Evolutionary conservation across 2,329 filamentous ascomycete genomes (phyloP), one percentile per base, ranked within the genome.

Genomic region (Xylariaceae sp.): DNA sequence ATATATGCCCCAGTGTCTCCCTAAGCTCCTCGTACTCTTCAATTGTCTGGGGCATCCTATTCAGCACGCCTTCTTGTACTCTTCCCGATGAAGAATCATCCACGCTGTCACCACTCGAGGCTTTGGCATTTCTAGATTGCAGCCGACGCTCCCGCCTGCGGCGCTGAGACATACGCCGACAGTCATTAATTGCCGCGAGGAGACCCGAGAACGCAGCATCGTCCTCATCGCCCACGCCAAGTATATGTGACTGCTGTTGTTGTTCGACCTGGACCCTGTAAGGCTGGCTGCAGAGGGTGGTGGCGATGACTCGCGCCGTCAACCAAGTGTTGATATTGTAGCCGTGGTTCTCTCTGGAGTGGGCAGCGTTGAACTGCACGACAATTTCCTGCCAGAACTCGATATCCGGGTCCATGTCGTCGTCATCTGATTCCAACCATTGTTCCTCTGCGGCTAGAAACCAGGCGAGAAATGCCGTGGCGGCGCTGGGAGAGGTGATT

Each of bases 401-500:
- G 9, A 8, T 31, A 31, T 58, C 49, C 0, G 49, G 48, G 28
- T 43, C 39, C 21, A 43, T 47, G 23, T 48, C 49, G 14, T 49
- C 43, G 23, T 54, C 55, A 2, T 12, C 17, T 23, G 55, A 58
- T 8, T 17, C 29, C 2, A 53, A 28, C 55, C 49, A 58, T 8
- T 44, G 7, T 14, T 33, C 19, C 21, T 58, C 50, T 12, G 36
- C 37, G 1, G 36, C 36, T 21, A 48, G 28, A 12, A 58, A 58
- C 17, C 24, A 48, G 8, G 17, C 11, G 11, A 58, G 55, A 23
- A 54, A 54, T 14, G 6, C 5, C 3, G 43, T 39, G 8, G 55
- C 44, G 6, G 55, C 43, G n/a, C 36, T 24, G 11, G 44, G 43
- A 4, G 44, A 58, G 4, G 12, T n/a, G 24, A 49, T 44, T 9